A percentile compares a stretch with the other conserved stretches of the same genome.
Evolutionary conservation across 768 basidiomycete genomes (phyloP).

Genomic region (Russula vinacea): DNA sequence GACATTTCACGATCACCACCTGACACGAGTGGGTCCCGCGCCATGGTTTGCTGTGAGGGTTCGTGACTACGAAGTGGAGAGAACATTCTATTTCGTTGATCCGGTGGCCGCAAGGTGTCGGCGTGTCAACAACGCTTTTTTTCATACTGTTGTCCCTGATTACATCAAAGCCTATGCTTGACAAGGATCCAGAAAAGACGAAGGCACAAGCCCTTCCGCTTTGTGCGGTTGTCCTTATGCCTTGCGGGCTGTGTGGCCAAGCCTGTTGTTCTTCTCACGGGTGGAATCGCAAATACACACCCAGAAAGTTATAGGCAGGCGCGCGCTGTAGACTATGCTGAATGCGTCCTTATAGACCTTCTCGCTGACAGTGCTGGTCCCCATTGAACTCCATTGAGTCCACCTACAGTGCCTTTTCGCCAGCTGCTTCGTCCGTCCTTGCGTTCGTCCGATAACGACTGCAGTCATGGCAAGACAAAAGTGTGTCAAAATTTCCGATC

Average conservation of each 20-base stretch:
- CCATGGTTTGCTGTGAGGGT: neutral
- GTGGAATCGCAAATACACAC: neutral
- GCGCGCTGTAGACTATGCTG: neutral
- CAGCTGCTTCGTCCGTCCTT: neutral
- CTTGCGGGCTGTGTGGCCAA: neutral
- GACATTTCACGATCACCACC: constrained; percentile 1
- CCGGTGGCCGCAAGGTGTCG: neutral
- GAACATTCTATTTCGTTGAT: neutral
- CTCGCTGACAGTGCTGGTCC: no score
- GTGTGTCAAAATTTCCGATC: neutral
- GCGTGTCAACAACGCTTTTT: neutral
- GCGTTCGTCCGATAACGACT: neutral
- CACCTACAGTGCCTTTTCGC: neutral
- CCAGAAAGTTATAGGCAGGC: neutral
- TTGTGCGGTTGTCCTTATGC: neutral
- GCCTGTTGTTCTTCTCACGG: neutral
- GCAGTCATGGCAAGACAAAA: neutral
- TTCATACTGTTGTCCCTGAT: neutral
- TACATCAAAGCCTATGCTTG: neutral
- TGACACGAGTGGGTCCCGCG: no score
- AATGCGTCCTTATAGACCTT: no score
- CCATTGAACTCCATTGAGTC: neutral
- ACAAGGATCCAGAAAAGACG: neutral
- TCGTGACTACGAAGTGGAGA: no score
- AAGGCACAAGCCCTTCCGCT: neutral